Evolutionary conservation across 768 basidiomycete genomes (phyloP).

Genomic region (Suillus discolor): DNA sequence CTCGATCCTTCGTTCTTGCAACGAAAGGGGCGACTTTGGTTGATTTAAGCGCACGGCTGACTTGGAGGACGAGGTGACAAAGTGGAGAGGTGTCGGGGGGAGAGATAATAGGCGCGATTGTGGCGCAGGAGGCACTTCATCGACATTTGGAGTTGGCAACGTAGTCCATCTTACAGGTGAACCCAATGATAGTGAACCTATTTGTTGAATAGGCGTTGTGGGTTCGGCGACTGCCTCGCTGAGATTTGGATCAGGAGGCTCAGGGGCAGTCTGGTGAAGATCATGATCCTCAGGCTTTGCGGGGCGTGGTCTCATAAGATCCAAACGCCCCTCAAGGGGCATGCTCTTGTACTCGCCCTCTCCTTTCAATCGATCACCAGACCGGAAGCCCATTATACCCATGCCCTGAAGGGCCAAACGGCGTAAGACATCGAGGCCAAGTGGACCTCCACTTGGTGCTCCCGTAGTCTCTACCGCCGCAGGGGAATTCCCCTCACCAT

Average conservation of each 20-base stretch:
- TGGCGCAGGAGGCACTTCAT: constrained; percentile 68
- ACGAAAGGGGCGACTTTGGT: constrained; percentile 22
- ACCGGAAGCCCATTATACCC: constrained; percentile 16
- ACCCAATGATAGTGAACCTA: constrained; percentile 30
- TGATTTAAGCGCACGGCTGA: constrained; percentile 25
- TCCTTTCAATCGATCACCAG: constrained; percentile 27
- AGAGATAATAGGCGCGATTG: constrained; percentile 50
- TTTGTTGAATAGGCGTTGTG: constrained; percentile 43
- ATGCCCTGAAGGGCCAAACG: constrained; percentile 35
- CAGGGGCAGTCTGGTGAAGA: constrained; percentile 7
- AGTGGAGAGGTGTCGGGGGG: constrained; percentile 39
- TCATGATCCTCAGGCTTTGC: constrained; percentile 17
- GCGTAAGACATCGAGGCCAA: constrained; percentile 45
- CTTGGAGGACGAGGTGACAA: constrained; percentile 21
- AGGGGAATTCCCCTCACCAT: constrained; percentile 36
- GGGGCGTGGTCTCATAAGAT: constrained; percentile 65
- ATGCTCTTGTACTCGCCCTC: constrained; percentile 80
- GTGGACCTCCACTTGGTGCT: constrained; percentile 22
- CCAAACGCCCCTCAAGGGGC: constrained; percentile 87
- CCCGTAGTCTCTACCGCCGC: background rate
- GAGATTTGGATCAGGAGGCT: constrained; percentile 20
- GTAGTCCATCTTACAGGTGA: constrained; percentile 48
- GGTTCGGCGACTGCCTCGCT: constrained; percentile 24
- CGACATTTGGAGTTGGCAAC: constrained; percentile 60
- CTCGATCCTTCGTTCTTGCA: constrained; percentile 16